phyloP scores from a whole-genome alignment of 805 yeast genomes.

The Lipomyces sp. region DNA sequence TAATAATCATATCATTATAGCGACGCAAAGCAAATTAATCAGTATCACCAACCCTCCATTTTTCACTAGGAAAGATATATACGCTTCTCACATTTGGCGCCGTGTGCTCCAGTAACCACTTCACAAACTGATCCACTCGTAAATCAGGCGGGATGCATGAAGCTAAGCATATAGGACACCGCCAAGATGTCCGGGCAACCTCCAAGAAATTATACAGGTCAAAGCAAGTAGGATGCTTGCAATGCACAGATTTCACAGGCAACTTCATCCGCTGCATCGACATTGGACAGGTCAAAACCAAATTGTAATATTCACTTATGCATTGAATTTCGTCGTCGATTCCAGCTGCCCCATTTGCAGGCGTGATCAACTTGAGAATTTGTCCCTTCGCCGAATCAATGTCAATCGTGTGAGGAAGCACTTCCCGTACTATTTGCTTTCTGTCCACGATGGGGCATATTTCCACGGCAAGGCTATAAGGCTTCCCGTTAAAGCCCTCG shows the following conservation, averaged over 20 bases:
- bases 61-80: too few species aligned
- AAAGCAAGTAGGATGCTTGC: conserved; percentile 7
- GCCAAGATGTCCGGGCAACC: conserved; percentile 3
- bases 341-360: not conserved
- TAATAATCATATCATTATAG: too few species aligned
- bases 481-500: not conserved
- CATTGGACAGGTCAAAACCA: conserved; percentile 3
- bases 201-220: conserved; percentile 5
- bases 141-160: not conserved
- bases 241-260: conserved; percentile 1
- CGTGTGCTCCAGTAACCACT: not conserved
- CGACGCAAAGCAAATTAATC: too few species aligned
- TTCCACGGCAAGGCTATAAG: too few species aligned
- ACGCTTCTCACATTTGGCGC: too few species aligned
- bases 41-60: too few species aligned
- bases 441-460: too few species aligned
- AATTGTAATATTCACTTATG: not conserved
- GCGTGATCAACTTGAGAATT: not conserved
- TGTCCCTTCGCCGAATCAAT: not conserved
- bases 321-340: conserved; percentile 7
- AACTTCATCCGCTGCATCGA: conserved; percentile 4
- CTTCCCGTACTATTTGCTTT: too few species aligned
- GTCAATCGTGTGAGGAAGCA: not conserved
- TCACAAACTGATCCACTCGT: conserved; percentile 36
- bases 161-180: conserved; percentile 7